Evolutionary conservation across 2,329 filamentous ascomycete species (phyloP), one percentile per base, ranked within the genome.

Genomic region (Phaeosphaeria sp.): DNA sequence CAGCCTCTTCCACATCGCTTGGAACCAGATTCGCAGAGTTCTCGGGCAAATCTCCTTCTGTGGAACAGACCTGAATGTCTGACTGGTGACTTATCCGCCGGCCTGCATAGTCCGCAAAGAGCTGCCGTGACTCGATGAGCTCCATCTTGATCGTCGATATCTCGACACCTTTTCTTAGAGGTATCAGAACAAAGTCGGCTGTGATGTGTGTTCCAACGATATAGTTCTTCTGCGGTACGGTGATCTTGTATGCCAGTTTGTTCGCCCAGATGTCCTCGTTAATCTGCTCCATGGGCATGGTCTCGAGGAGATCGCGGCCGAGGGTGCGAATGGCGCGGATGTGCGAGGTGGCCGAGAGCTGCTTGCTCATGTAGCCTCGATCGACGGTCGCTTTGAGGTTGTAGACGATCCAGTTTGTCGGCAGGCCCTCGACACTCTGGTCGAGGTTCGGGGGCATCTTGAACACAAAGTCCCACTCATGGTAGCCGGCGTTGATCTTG

Each of bases 181-280:
- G 93, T 1, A 93, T 91, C 61, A 98, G 88, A 61, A 91, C 88
- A 80, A 97, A 94, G 67, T 96, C 89, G 58, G 97, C 84, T 1
- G 89, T 87, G 49, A 98, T 88, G 21, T 85, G 85, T n/a, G 92
- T 96, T 49, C 95, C 95, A 69, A 97, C 96, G 18, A 97, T 91
- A 53, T 97, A 90, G 1, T 95, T 95, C 80, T 97, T 97, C 71
- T 92, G 93, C 0, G 95, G 94, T 11, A 96, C 91, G 56, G 92
- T 88, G 62, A 99, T 93, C 27, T 92, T 94, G 80, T 99, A 99
- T 75, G 96, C 92, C 68, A 98, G 87, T 82, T 99, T 99, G 81
- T 97, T 95, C 6, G 93, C 91, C 95, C 95, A 99, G 63, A 96
- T 91, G 73, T 97, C 97, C 78, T 97, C 93, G 63, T 98, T 93